phyloP scores from a whole-genome alignment of 2,329 filamentous ascomycete species.

The Leptographium wingfieldii region DNA sequence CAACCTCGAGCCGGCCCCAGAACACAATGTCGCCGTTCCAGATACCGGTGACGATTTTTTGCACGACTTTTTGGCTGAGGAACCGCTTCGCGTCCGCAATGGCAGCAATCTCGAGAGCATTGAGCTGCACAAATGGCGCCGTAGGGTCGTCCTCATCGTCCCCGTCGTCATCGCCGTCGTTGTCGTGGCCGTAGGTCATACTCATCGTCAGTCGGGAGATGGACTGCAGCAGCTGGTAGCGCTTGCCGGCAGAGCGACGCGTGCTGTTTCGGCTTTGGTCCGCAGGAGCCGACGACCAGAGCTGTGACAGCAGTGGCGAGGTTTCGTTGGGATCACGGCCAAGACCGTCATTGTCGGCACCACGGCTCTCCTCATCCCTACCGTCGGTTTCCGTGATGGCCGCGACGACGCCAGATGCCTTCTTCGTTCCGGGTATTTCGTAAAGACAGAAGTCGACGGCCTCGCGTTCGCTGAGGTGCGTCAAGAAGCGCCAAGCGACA shows the following conservation, averaged over 20 bases:
- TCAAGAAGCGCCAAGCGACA: constrained; percentile 67
- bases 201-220: constrained; percentile 43
- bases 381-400: not conserved
- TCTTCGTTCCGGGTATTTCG: constrained; percentile 45
- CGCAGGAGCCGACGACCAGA: constrained; percentile 5
- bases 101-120: constrained; percentile 76
- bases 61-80: constrained; percentile 65
- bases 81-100: constrained; percentile 76
- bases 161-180: constrained; percentile 31
- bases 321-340: constrained; percentile 3
- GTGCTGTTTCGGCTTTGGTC: not conserved
- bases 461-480: constrained; percentile 57
- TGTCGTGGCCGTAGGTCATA: constrained; percentile 30
- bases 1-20: constrained; percentile 65
- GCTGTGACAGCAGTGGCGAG: constrained; percentile 8
- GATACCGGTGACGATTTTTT: constrained; percentile 72
- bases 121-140: constrained; percentile 63
- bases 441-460: constrained; percentile 63
- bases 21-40: constrained; percentile 82
- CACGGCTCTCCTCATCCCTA: constrained; percentile 9
- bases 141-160: constrained; percentile 47
- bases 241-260: constrained; percentile 22
- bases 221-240: constrained; percentile 38
- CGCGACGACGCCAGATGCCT: constrained; percentile 12
- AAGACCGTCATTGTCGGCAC: not conserved